phyloP scores from a whole-genome alignment of 2,329 filamentous ascomycete species.

The Aspergillus novoparasiticus region DNA sequence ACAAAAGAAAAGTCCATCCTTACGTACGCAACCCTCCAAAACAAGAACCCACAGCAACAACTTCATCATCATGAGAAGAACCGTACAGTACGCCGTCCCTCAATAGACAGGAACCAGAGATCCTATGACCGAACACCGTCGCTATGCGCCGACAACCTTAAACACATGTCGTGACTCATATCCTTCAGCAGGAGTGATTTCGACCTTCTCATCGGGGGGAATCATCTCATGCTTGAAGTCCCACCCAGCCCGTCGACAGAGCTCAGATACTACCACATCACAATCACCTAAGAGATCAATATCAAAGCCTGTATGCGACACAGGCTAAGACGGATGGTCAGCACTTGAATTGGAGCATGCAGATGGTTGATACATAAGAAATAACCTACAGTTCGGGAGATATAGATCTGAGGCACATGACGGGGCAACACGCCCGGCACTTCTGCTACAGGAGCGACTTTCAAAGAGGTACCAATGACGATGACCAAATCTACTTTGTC shows the following conservation, averaged over 20 bases:
- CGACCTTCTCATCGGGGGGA: conserved; percentile 64
- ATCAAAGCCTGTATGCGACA: conserved; percentile 90
- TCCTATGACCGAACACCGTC: conserved; percentile 34
- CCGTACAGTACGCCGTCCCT: conserved; percentile 32
- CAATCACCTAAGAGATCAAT: conserved; percentile 95
- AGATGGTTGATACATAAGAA: not conserved
- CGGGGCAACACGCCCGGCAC: conserved; percentile 78
- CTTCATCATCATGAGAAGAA: conserved; percentile 14
- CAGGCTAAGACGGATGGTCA: conserved; percentile 54
- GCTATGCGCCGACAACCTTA: conserved; percentile 43
- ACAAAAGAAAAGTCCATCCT: conserved; percentile 8
- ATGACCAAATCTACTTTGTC: conserved; percentile 84
- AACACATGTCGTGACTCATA: conserved; percentile 49
- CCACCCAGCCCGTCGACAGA: conserved; percentile 83
- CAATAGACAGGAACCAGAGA: conserved; percentile 19
- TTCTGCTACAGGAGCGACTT: conserved; percentile 92
- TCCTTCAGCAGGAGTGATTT: conserved; percentile 55
- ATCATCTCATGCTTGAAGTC: conserved; percentile 80
- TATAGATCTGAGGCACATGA: conserved; percentile 87
- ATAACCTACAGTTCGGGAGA: conserved; percentile 68
- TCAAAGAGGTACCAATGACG: conserved; percentile 93
- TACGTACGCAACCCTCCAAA: conserved; percentile 7
- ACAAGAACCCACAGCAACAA: conserved; percentile 12
- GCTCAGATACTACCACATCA: conserved; percentile 83
- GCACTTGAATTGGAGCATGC: not conserved